Base-by-base conservation (phyloP, 179 eudicot species). In the Gypsophila paniculata region DNA sequence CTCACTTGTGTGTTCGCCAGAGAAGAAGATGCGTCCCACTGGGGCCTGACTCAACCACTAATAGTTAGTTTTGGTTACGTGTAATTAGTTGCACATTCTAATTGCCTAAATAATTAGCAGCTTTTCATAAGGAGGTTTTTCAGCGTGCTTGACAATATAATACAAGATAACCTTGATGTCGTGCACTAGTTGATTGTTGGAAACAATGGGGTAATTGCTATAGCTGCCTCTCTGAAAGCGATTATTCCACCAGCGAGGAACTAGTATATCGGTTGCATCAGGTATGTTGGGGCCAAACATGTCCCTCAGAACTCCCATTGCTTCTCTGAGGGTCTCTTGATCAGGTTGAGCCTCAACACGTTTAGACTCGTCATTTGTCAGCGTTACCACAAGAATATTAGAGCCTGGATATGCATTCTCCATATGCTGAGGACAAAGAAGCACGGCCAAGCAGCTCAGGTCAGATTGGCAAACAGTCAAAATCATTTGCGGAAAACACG, bases 1-100 rank as follows among this genome's bases (percentile, higher is more conserved):
- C 75, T 90, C 96, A 51, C 96, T 92, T 2, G 98, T 92, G 72
- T 92, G 98, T 77, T 92, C 98, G 64, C 98, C 98, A 1, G 91
- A 79, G 77, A 90, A 92, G 75, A 84, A 90, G 39, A 92, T 72
- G 68, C 83, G 81, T 60, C 94, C 98, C 10, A 88, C 87, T 13
- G 94, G 94, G 17, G 87, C 90, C 98, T 92, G 84, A 48, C 14
- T 55, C 67, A 22, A 32, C 39, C 23, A 26, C 6, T 36, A 34
- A 49, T 57, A 8, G 38, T 36, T 29, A 32, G 21, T 60, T 53
- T 69, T 15, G 8, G 57, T 58, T 59, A 59, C 48, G 6, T 8
- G 57, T 22, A 66, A 49, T 48, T 48, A 8, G 23, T 39, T 21
- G 42, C 21, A 25, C 22, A 21, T 5, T 39, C 44, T 61, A 61